Percentiles rank a stretch among this genome's conserved stretches.
These are phyloP conservation scores for Globisporangium cederbergense DNA, from an alignment of 352 stramenopile genomes.

Conservation along the genomic window DNA sequence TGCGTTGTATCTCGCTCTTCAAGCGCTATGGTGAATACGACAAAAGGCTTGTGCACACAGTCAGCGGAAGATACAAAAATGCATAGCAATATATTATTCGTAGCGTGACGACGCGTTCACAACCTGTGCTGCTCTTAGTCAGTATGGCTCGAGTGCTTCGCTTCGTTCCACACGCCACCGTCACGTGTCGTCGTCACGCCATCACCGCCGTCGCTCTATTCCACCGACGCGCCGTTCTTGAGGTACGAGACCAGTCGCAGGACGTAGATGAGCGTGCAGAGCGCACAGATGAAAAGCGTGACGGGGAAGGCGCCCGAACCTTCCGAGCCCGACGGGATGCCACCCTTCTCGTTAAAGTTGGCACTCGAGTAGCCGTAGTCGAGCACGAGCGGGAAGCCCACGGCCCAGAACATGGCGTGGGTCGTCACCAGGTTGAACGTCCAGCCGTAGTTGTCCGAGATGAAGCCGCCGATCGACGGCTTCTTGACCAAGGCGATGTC, in stretches of 20 bases:
- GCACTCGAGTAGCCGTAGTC: conserved; percentile 80
- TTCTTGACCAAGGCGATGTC: conserved; percentile 14
- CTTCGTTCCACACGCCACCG: neutral
- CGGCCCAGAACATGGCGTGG: conserved; percentile 80
- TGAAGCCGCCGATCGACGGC: conserved; percentile 49
- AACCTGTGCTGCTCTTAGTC: neutral
- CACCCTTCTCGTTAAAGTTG: conserved; percentile 72
- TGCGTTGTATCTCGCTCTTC: neutral
- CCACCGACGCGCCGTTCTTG: conserved; percentile 19
- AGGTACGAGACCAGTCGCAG: conserved; percentile 55
- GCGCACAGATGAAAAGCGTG: conserved; percentile 70
- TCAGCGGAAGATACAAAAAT: neutral
- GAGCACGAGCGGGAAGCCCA: conserved; percentile 68
- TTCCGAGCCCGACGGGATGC: conserved; percentile 71
- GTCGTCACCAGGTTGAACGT: conserved; percentile 84
- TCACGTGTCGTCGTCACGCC: neutral
- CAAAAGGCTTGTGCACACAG: too few relatives aligned
- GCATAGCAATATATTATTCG: conserved; percentile 1
- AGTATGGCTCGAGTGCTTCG: neutral
- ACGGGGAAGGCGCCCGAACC: conserved; percentile 78
- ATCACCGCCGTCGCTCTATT: neutral
- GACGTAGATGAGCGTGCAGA: conserved; percentile 73
- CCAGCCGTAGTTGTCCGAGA: conserved; percentile 76
- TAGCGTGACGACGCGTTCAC: neutral
- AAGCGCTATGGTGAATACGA: neutral